Conservation (phyloP, 2,329 filamentous ascomycete species). For the Graphilbum sp. region DNA sequence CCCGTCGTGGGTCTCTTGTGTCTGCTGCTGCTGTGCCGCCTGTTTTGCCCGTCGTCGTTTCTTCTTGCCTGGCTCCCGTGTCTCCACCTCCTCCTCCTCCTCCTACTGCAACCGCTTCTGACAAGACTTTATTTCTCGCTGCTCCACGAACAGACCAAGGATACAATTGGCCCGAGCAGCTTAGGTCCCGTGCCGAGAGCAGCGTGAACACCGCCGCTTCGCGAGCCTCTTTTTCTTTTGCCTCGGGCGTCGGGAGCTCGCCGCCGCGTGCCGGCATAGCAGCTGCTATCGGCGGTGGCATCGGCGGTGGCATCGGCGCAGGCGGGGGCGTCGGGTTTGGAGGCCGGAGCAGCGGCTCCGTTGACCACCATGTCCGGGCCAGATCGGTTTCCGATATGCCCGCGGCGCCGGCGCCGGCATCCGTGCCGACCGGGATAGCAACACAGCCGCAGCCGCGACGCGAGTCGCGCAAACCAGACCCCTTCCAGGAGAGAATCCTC, state of each 20-base stretch:
- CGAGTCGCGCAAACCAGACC: constrained; percentile 61
- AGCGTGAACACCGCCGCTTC: constrained; percentile 41
- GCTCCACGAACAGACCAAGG: constrained; percentile 57
- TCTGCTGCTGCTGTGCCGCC: not conserved
- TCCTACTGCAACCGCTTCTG: not conserved
- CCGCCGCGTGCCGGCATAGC: constrained; percentile 23
- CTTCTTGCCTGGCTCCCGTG: constrained; percentile 15
- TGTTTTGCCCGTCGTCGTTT: constrained; percentile 19
- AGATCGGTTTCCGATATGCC: constrained; percentile 54
- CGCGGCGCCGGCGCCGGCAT: constrained; percentile 20
- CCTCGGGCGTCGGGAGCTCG: constrained; percentile 24
- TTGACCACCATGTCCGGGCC: constrained; percentile 39
- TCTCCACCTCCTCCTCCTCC: constrained; percentile 5
- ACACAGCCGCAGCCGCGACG: constrained; percentile 25
- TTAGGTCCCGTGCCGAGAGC: constrained; percentile 81
- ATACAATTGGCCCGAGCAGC: constrained; percentile 94
- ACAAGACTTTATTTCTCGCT: not conserved
- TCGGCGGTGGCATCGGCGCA: constrained; percentile 10
- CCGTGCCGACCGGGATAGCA: constrained; percentile 42
- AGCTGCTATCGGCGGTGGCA: constrained; percentile 7
- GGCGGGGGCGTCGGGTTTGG: not conserved
- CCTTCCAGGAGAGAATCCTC: constrained; percentile 90
- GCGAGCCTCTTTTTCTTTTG: constrained; percentile 43
- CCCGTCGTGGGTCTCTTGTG: not conserved
- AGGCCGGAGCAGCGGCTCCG: constrained; percentile 13